A percentile compares a stretch with the other conserved stretches of the same genome.
These are phyloP conservation scores for Beta lomatogona DNA, from an alignment of 179 eudicot genomes.

Conservation along the genomic window DNA sequence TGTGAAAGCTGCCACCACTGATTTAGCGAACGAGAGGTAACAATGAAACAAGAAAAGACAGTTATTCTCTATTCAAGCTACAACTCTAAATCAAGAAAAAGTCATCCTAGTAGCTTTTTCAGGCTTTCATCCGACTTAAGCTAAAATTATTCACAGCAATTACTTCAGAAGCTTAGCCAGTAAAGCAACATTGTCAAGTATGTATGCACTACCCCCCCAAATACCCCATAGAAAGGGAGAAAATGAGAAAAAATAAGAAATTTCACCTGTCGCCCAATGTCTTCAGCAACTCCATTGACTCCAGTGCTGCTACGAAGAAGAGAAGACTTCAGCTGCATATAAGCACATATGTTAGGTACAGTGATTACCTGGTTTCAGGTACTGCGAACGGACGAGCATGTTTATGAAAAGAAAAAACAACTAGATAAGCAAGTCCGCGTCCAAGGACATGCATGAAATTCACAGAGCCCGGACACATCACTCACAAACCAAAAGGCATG, in stretches of 20 bases:
- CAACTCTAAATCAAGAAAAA: not conserved
- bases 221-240: not conserved
- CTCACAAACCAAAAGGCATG: not conserved
- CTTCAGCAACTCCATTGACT: constrained; percentile 64
- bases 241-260: not conserved
- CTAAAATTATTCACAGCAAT: not conserved
- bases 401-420: not conserved
- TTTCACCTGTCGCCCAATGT: constrained; percentile 75
- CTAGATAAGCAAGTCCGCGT: not conserved
- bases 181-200: constrained; percentile 5
- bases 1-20: not conserved
- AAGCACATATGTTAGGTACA: constrained; percentile 16
- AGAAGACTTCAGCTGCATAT: constrained; percentile 67
- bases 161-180: not conserved
- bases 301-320: constrained; percentile 64
- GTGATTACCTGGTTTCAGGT: not conserved
- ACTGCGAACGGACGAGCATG: too few relatives aligned
- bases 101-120: not conserved
- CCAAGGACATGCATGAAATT: not conserved
- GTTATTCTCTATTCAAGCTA: not conserved
- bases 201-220: not conserved
- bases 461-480: not conserved
- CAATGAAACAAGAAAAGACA: not conserved
- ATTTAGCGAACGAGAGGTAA: not conserved
- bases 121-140: not conserved